Evolutionary conservation across 148 eudicot genomes (phyloP), one percentile per base, ranked within the genome.

Genomic region (Selenicereus undatus): DNA sequence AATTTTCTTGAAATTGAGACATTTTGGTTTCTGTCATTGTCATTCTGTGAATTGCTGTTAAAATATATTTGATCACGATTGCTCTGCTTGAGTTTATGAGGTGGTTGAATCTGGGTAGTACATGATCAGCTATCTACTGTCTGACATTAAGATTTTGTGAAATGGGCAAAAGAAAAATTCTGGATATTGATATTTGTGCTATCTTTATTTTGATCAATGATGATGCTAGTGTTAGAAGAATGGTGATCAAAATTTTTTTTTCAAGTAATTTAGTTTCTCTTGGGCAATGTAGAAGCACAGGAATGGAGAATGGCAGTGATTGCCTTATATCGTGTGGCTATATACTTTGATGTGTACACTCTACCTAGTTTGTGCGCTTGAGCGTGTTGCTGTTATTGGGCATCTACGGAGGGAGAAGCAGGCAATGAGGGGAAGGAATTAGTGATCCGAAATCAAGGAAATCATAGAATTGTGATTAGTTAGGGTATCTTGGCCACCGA

Each of bases 1-100:
- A 70, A 42, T 60, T 30, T 21, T 76, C 29, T 32, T 10, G n/a
- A 27, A 30, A 12, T 77, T 26, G 20, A 13, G 22, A 18, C 22
- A 62, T 62, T 62, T 74, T 42, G 68, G 78, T 54, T 76, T 56
- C 13, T 73, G 18, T 76, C 17, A 60, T 70, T 79, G 39, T 22
- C 48, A 45, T 12, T 64, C 18, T 77, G 5, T 64, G 54, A 22
- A 8, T 24, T 35, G 39, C 14, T 35, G 9, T 71, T 71, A 5
- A 42, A 8, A 13, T 45, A 50, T 45, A n/a, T 73, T n/a, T 72
- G 51, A 42, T 5, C 42, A 6, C 20, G 52, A 26, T 21, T 36
- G 3, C 11, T 35, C 35, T 3, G 32, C 12, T 70, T 30, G 73
- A 70, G 14, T 30, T 32, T 70, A 13, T 29, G 73, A 26, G 32